phyloP scores from a whole-genome alignment of 164 flowering plant species.

The Berberis vulgaris region DNA sequence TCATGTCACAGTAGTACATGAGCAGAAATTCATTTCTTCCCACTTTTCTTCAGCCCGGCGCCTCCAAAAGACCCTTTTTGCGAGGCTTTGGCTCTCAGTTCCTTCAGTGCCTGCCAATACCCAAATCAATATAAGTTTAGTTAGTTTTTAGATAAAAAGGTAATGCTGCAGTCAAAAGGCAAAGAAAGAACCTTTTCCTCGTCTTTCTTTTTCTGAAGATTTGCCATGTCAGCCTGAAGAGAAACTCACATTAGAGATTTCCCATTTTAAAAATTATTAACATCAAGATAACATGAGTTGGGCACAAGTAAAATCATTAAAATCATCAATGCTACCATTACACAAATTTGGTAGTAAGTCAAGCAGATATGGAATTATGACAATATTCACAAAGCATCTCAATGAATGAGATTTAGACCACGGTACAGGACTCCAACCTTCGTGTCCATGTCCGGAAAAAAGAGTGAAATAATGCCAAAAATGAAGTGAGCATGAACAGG shows the following conservation, averaged over 20 bases:
- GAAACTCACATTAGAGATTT: too few species aligned
- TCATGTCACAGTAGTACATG: too few species aligned
- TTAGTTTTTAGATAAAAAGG: not conserved
- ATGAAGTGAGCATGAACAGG: too few species aligned
- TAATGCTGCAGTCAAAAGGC: not conserved
- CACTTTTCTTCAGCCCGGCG: slow-evolving; percentile 91
- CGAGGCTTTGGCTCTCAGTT: slow-evolving; percentile 76
- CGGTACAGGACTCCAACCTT: too few species aligned
- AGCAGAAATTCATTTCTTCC: slow-evolving; percentile 56
- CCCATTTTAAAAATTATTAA: not conserved
- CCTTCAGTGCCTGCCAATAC: slow-evolving; percentile 64
- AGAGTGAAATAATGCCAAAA: too few species aligned
- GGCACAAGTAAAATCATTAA: not conserved
- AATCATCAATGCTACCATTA: too few species aligned
- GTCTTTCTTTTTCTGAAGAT: slow-evolving; percentile 81
- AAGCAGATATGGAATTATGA: too few species aligned
- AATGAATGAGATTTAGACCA: too few species aligned
- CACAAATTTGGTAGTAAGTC: too few species aligned
- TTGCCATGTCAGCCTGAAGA: slow-evolving; percentile 58
- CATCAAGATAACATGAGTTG: not conserved
- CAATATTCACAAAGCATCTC: too few species aligned
- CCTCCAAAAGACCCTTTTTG: slow-evolving; percentile 89
- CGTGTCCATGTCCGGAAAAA: too few species aligned
- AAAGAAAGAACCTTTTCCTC: slow-evolving; percentile 67
- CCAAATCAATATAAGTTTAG: not conserved